Percentiles rank a stretch among this genome's conserved stretches.
These are phyloP conservation scores for Aspergillus intermedius DNA, from an alignment of 2,329 filamentous ascomycete species.

Conservation along the genomic window DNA sequence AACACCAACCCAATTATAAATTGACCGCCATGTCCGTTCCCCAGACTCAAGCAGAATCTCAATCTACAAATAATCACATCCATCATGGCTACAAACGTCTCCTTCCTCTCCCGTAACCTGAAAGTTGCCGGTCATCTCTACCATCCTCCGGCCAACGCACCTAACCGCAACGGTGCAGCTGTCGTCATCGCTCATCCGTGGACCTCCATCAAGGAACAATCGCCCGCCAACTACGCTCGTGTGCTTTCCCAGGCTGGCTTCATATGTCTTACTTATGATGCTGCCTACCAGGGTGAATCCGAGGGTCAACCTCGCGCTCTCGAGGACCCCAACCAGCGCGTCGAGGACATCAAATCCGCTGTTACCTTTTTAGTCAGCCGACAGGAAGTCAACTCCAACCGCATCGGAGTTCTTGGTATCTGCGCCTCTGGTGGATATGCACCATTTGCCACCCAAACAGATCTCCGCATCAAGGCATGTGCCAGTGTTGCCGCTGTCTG, in stretches of 20 bases:
- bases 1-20: neutral
- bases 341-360: constrained; percentile 30
- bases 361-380: constrained; percentile 25
- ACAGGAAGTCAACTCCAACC: constrained; percentile 23
- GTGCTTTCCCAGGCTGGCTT: constrained; percentile 28
- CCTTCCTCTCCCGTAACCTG: constrained; percentile 7
- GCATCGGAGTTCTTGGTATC: constrained; percentile 37
- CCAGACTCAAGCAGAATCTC: neutral
- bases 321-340: constrained; percentile 33
- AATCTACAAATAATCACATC: neutral
- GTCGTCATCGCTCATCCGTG: constrained; percentile 28
- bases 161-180: constrained; percentile 11
- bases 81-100: constrained; percentile 3
- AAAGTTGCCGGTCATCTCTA: constrained; percentile 7
- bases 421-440: constrained; percentile 34
- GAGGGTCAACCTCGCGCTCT: constrained; percentile 30
- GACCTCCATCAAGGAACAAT: constrained; percentile 35
- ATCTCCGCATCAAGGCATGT: constrained; percentile 35
- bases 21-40: neutral
- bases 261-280: constrained; percentile 30
- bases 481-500: constrained; percentile 27
- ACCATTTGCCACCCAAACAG: constrained; percentile 28
- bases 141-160: constrained; percentile 1
- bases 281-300: constrained; percentile 34
- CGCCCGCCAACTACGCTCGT: constrained; percentile 27